Base-by-base conservation (phyloP, 139 green algal genomes). In the Coelastrella sp. region DNA sequence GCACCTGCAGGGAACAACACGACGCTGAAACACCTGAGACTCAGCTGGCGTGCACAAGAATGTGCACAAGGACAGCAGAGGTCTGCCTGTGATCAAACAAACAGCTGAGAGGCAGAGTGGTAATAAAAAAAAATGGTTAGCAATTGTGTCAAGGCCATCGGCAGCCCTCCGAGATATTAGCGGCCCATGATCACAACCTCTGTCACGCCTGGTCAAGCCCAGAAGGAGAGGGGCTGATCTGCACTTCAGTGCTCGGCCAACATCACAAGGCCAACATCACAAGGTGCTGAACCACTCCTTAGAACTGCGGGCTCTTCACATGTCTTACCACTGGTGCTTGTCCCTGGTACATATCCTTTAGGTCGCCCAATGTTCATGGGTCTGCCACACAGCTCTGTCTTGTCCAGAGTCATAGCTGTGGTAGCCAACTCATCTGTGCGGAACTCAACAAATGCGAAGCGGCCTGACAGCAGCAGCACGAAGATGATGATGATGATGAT, bases 361-460 rank as follows among this genome's bases (percentile, higher is more conserved):
- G 97, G 97, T 82, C 97, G 91, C 57, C 96, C 97, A n/a, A 99
- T 95, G 93, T 98, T 97, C 81, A 98, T 96, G 56, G 92, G 86
- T 1, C 96, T 90, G 11, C 97, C 97, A 57, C 93, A 95, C 79
- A 99, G 92, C 92, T 99, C 96, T 75, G 98, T 94, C 91, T 97
- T 98, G 91, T 98, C 97, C 83, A 99, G 95, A 25, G 95, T 88
- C 92, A 98, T 95, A 9, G 95, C 96, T 12, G 94, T 87, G 20
- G 93, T 93, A 0, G 96, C 95, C 59, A 99, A 93, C 92, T 98
- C 95, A 58, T 96, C 93, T 11, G 93, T 97, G 8, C 96, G 94
- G 56, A 98, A 91, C 94, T 99, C 97, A 24, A 99, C 94, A 93
- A 99, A 99, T 0, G 93, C 96, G 94, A 98, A 99, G 66, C 97